These are phyloP conservation scores for Cucurbita argyrosperma DNA, from an alignment of 306 rosid species.

Conservation along the genomic window DNA sequence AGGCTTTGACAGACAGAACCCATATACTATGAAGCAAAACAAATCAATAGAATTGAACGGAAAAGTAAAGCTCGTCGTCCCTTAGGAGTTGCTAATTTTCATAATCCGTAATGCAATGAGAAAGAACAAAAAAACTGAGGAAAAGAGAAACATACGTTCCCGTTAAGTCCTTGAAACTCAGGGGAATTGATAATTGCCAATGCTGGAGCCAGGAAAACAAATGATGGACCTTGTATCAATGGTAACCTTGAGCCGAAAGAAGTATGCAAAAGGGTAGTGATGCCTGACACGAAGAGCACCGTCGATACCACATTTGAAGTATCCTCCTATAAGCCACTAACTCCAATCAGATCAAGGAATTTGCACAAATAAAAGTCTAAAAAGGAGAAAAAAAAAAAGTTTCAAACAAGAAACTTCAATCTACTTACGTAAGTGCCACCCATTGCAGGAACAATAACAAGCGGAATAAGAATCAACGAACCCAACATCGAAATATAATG, in stretches of 20 bases:
- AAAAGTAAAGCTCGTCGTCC: neutral
- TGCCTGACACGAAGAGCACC: conserved; percentile 74
- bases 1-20: neutral
- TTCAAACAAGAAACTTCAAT: neutral
- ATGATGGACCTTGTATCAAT: conserved; percentile 90
- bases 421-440: conserved; percentile 86
- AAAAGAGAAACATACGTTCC: conserved; percentile 45
- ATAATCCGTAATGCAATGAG: neutral
- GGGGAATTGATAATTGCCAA: conserved; percentile 79
- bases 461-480: conserved; percentile 80
- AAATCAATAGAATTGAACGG: neutral
- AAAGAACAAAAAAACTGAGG: neutral
- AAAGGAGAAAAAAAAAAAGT: neutral
- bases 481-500: conserved; percentile 78
- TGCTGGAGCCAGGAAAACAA: conserved; percentile 78
- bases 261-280: conserved; percentile 79
- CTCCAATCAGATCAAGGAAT: conserved; percentile 33
- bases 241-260: conserved; percentile 87
- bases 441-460: conserved; percentile 96
- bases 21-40: neutral
- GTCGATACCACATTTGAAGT: conserved; percentile 80
- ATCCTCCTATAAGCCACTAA: conserved; percentile 69
- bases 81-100: neutral
- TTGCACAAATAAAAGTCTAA: conserved; percentile 4
- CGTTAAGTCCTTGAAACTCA: conserved; percentile 69